Base-by-base conservation (phyloP, 305 asterid genomes). In the Salvia sclarea region DNA sequence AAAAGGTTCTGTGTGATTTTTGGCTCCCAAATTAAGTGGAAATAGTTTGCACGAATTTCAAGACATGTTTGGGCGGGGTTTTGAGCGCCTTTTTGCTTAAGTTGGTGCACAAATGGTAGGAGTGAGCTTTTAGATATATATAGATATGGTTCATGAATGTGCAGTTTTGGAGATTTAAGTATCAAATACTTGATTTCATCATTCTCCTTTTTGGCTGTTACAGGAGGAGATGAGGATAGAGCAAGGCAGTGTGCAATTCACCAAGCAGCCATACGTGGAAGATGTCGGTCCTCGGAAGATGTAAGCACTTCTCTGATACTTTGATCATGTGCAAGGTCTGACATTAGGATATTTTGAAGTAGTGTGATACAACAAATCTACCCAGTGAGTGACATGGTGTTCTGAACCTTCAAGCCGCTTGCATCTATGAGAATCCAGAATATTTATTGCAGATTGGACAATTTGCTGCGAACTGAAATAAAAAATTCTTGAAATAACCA, bases 261-360 rank as follows among this genome's bases (percentile, higher is more conserved):
- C 95, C 16, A 92, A 92, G 80, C 71, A 79, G 61, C 94, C 84
- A 4, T 92, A 84, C 70, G 58, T 90, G 43, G 97, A 92, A 80
- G 95, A 90, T 41, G 92, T 88, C 28, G 97, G 97, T 33, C 95
- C 95, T 37, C 85, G 88, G 14, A 87, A 64, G 80, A 89, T 87
- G 98, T 86, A 49, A 78, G 89, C 66, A 38, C 47, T 35, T 56
- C 14, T 17, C 44, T 7, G 44, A 38, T 38, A 38, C 44, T 38
- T 38, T 38, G 44, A 38, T 38, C 0, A 10, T 38, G 44, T 38
- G 44, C 44, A 21, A 66, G n/a, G n/a, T n/a, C n/a, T 21, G 61
- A 35, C 11, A 16, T 31, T 40, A 28, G 65, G 57, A 57, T 56
- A 35, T 38, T 20, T 47, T 56, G 7, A 18, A 21, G 33, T 50